A percentile compares a stretch with the other conserved stretches of the same genome.
Conservation (phyloP, 805 yeast species). For the Candida morakotiae region DNA sequence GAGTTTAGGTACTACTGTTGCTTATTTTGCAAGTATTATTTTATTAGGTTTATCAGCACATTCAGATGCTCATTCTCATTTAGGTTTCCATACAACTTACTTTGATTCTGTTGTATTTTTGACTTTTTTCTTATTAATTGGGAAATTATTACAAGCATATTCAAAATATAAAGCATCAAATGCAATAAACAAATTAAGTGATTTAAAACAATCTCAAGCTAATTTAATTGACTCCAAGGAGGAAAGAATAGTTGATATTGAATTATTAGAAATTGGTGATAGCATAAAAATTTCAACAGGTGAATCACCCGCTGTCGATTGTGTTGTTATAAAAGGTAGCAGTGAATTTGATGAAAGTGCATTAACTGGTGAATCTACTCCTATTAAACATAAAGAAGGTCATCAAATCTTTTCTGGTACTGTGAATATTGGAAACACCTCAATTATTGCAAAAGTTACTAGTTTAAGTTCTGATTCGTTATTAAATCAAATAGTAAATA, state of each 20-base stretch:
- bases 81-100: slow-evolving; percentile 58
- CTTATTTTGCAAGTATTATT: slow-evolving; percentile 66
- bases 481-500: slow-evolving; percentile 63
- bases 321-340: slow-evolving; percentile 44
- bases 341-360: slow-evolving; percentile 59
- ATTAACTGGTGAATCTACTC: slow-evolving; percentile 57
- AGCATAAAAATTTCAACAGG: slow-evolving; percentile 47
- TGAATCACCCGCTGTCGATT: slow-evolving; percentile 58
- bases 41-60: slow-evolving; percentile 46
- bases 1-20: slow-evolving; percentile 68
- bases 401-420: slow-evolving; percentile 75
- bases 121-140: slow-evolving; percentile 67
- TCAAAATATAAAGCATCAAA: slow-evolving; percentile 67
- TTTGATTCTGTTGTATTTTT: slow-evolving; percentile 79
- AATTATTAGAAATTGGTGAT: slow-evolving; percentile 51
- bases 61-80: slow-evolving; percentile 14
- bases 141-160: slow-evolving; percentile 62
- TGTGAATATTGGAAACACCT: slow-evolving; percentile 53
- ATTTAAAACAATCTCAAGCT: slow-evolving; percentile 49
- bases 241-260: slow-evolving; percentile 35
- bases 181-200: slow-evolving; percentile 52
- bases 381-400: slow-evolving; percentile 54
- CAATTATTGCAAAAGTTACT: slow-evolving; percentile 52
- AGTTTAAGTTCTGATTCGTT: slow-evolving; percentile 62
- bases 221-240: slow-evolving; percentile 28